Conservation (phyloP, 768 basidiomycete genomes). For the Suillus spraguei region DNA sequence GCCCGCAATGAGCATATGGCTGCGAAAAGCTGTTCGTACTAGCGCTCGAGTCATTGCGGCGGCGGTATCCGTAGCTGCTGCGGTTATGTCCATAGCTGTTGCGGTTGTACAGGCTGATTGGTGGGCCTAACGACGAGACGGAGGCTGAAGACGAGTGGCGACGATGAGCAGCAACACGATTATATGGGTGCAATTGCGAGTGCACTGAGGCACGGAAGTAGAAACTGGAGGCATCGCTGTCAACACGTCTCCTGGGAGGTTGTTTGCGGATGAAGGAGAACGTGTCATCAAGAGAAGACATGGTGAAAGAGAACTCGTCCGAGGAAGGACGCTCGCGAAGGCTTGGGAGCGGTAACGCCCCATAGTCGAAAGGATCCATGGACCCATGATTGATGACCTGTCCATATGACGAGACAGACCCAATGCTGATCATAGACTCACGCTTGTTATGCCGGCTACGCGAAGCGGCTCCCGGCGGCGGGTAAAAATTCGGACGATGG, state of each 20-base stretch:
- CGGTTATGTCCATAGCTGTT: slow-evolving; percentile 61
- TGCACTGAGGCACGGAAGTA: slow-evolving; percentile 51
- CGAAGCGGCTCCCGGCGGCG: slow-evolving; percentile 44
- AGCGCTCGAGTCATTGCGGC: slow-evolving; percentile 58
- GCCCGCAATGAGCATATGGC: slow-evolving; percentile 57
- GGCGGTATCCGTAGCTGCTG: slow-evolving; percentile 48
- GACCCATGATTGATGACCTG: slow-evolving; percentile 62
- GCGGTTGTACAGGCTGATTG: slow-evolving; percentile 73
- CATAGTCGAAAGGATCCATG: slow-evolving; percentile 77
- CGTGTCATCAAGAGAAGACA: slow-evolving; percentile 67
- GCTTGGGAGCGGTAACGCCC: slow-evolving; percentile 41
- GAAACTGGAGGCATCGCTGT: slow-evolving; percentile 79
- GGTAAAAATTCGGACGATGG: slow-evolving; percentile 67
- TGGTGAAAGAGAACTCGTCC: slow-evolving; percentile 59
- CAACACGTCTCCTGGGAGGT: slow-evolving; percentile 54
- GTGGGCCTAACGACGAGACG: slow-evolving; percentile 57
- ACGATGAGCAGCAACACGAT: slow-evolving; percentile 47
- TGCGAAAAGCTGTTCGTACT: slow-evolving; percentile 61
- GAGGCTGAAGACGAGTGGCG: slow-evolving; percentile 67
- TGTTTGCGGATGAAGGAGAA: slow-evolving; percentile 59
- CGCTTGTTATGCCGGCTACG: slow-evolving; percentile 46
- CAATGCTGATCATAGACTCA: slow-evolving; percentile 72
- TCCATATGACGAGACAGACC: slow-evolving; percentile 81
- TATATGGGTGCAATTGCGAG: slow-evolving; percentile 34
- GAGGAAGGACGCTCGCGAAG: slow-evolving; percentile 57